A percentile compares a stretch with the other conserved stretches of the same genome.
phyloP scores from a whole-genome alignment of 1,284 basidiomycete species.

The Golubevia pallescens region DNA sequence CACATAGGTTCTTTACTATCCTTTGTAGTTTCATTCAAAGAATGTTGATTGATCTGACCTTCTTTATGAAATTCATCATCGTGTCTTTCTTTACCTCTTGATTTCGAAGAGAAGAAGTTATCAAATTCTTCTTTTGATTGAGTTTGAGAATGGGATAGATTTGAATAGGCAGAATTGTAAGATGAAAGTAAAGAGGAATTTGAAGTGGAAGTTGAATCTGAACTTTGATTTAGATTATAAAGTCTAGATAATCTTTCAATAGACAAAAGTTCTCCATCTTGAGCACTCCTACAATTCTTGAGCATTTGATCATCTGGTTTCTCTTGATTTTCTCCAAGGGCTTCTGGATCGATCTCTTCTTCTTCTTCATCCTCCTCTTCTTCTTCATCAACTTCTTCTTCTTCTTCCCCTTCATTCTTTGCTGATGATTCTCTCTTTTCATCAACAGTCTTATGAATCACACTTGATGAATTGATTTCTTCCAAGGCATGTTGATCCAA shows the following conservation, averaged over 20 bases:
- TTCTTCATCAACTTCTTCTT: constrained; percentile 13
- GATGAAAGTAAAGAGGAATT: constrained; percentile 9
- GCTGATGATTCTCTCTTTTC: constrained; percentile 10
- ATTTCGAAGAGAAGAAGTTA: constrained; percentile 38
- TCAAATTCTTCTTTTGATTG: constrained; percentile 11
- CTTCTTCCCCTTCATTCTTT: constrained; percentile 7
- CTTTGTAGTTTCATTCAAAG: constrained; percentile 1
- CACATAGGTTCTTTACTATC: constrained; percentile 56
- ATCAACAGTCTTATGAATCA: constrained; percentile 55
- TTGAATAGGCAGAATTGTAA: neutral
- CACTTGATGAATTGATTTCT: constrained; percentile 28
- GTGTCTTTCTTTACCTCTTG: constrained; percentile 40
- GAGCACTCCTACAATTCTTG: constrained; percentile 44
- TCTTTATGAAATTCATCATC: constrained; percentile 35
- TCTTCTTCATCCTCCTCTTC: constrained; percentile 16
- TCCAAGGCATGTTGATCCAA: constrained; percentile 9
- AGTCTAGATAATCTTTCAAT: constrained; percentile 34
- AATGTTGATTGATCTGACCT: constrained; percentile 34
- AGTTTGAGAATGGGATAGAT: too few relatives aligned
- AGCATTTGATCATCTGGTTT: constrained; percentile 43
- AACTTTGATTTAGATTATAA: constrained; percentile 21
- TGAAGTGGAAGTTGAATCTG: constrained; percentile 20
- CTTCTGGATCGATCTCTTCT: constrained; percentile 10
- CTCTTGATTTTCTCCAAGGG: constrained; percentile 7
- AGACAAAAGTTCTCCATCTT: constrained; percentile 27